Base-by-base conservation (phyloP, 129 eudicot genomes). In the Tagetes erecta region DNA sequence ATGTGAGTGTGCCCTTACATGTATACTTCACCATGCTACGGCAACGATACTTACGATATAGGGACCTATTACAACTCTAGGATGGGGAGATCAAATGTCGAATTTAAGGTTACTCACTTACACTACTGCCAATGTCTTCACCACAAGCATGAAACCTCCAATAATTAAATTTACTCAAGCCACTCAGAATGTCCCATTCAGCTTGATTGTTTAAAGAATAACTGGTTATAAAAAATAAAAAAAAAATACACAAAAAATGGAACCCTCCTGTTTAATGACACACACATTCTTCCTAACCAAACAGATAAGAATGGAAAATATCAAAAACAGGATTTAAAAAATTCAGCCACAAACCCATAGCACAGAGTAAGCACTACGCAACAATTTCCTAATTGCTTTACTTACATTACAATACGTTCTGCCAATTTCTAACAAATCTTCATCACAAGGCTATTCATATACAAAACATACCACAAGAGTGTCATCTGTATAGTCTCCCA, bases 401-500 rank as follows among this genome's bases (percentile, higher is more conserved):
- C 11, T 38, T 34, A 60, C 67, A 78, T 38, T 34, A 60, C 67
- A 78, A 70, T 47, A 76, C 38, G 33, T 70, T 70, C 46, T 70
- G 70, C 70, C 37, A 50, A 78, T 7, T 40, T 70, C 65, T 40
- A 39, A 47, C 3, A n/a, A 41, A 47, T 30, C 60, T 33, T 59
- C 66, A 59, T 20, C 40, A 59, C 35, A 59, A 34, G 41, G 38
- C 38, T 57, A 57, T 58, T 46, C 41, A 37, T 37, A 78, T 70
- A 71, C 27, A 0, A 64, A 64, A 79, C 82, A 79, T 36, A 79
- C 82, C 94, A 93, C 98, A 3, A 93, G 92, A 79, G 98, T 90
- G 53, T 93, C 98, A 64, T 93, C 97, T 13, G 96, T 90, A 76
- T 87, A 93, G 40, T 90, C 97, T 7, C 98, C 98, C 91, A 93